Evolutionary conservation across 208 protist genomes (phyloP).

Genomic region (Acanthamoeba polyphaga): DNA sequence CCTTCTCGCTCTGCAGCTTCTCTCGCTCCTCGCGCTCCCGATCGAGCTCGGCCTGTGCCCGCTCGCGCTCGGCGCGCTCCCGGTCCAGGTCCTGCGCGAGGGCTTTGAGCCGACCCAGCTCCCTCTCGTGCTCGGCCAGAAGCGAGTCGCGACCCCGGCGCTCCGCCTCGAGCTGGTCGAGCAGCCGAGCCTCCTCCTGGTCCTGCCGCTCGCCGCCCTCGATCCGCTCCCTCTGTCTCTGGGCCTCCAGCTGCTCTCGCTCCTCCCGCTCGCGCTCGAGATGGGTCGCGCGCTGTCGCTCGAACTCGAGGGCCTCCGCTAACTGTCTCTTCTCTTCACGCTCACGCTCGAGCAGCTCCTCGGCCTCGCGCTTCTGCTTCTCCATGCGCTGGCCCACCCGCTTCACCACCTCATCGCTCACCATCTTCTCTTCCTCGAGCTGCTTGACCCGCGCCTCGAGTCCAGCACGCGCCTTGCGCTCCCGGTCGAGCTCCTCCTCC

Average conservation of each 20-base stretch:
- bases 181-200: conserved; percentile 35
- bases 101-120: neutral
- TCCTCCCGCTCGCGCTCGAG: conserved; percentile 3
- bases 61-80: neutral
- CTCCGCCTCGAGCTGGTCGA: conserved; percentile 4
- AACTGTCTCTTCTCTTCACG: neutral
- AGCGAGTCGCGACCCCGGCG: neutral
- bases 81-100: conserved; percentile 14
- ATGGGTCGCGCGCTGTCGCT: neutral
- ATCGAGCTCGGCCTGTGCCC: neutral
- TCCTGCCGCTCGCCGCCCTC: neutral
- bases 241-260: conserved; percentile 16
- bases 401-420: conserved; percentile 36
- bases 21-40: neutral
- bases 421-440: conserved; percentile 20
- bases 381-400: conserved; percentile 32
- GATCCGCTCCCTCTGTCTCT: conserved; percentile 1
- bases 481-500: neutral
- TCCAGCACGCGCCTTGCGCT: neutral
- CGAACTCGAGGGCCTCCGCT: neutral
- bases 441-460: neutral
- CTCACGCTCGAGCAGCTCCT: neutral
- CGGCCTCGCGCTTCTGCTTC: conserved; percentile 9
- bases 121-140: neutral
- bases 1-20: neutral